These are phyloP conservation scores for Ceriops tagal DNA, from an alignment of 345 rosid species.

Conservation along the genomic window DNA sequence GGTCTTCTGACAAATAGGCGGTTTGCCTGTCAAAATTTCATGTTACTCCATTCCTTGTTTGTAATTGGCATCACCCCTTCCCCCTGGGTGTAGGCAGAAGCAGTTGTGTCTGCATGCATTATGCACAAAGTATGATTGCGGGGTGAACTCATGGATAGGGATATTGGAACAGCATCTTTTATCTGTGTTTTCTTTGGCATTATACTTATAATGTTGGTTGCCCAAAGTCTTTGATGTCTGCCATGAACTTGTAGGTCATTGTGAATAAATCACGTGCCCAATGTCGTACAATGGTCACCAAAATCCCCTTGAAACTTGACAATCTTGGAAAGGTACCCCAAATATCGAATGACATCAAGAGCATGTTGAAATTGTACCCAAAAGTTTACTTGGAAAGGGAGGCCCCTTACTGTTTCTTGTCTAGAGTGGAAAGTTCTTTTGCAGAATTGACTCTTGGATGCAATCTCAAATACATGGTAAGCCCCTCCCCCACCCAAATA, in stretches of 20 bases:
- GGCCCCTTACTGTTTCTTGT: slow-evolving; percentile 77
- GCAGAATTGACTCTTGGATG: slow-evolving; percentile 80
- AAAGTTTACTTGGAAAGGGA: slow-evolving; percentile 78
- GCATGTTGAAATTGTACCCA: slow-evolving; percentile 52
- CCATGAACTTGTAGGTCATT: slow-evolving; percentile 51
- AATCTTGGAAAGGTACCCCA: slow-evolving; percentile 66
- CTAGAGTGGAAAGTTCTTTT: slow-evolving; percentile 59
- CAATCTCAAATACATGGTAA: slow-evolving; percentile 80
- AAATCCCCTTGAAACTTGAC: slow-evolving; percentile 62
- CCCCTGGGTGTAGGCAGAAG: neutral
- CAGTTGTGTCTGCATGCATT: neutral
- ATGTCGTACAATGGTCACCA: slow-evolving; percentile 61
- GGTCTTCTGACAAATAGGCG: no score
- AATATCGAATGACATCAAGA: slow-evolving; percentile 68
- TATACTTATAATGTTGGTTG: slow-evolving; percentile 1
- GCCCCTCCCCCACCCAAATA: neutral
- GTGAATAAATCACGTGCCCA: slow-evolving; percentile 86
- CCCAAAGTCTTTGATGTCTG: neutral
- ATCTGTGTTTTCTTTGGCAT: neutral
- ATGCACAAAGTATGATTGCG: neutral
- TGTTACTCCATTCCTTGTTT: no score
- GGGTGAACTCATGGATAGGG: neutral
- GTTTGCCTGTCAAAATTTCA: no score
- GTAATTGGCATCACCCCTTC: neutral
- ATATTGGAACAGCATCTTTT: neutral